Evolutionary conservation across 2,329 filamentous ascomycete species (phyloP).

Genomic region (Alternaria rosae): DNA sequence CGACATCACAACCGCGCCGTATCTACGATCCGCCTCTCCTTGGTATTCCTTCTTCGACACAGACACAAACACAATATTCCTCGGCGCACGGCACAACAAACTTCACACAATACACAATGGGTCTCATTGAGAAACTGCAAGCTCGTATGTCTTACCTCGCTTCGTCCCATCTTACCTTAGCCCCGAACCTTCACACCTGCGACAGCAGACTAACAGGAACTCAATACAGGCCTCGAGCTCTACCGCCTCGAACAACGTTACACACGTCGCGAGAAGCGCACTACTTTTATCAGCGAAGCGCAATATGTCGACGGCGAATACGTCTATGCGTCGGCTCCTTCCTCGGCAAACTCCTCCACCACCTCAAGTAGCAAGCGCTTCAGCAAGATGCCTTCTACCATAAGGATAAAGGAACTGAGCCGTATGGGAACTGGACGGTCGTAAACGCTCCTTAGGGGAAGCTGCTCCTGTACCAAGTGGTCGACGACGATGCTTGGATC

Average conservation of each 20-base stretch:
- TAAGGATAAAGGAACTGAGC: constrained; percentile 43
- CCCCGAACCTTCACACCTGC: constrained; percentile 5
- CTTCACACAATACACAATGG: constrained; percentile 40
- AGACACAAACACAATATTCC: constrained; percentile 13
- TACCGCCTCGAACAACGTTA: constrained; percentile 96
- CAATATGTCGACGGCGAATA: constrained; percentile 97
- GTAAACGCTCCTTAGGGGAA: constrained; percentile 7
- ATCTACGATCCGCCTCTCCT: constrained; percentile 23
- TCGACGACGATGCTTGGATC: not conserved
- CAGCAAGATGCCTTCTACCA: constrained; percentile 46
- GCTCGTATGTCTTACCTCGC: constrained; percentile 42
- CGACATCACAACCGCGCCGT: constrained; percentile 20
- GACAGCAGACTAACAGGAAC: constrained; percentile 10
- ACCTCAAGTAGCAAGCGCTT: constrained; percentile 39
- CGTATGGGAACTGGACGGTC: constrained; percentile 37
- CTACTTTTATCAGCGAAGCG: constrained; percentile 86
- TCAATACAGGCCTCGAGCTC: constrained; percentile 74
- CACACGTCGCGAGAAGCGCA: constrained; percentile 87
- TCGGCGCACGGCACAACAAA: constrained; percentile 13
- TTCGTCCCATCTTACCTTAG: constrained; percentile 6
- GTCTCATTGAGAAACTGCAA: constrained; percentile 51
- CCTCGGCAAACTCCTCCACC: constrained; percentile 39
- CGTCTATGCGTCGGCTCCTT: constrained; percentile 66
- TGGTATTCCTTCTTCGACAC: constrained; percentile 11
- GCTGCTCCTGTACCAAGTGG: not conserved